These are phyloP conservation scores for Mucor irregularis DNA, from an alignment of 371 early-diverging fungal genomes.

Conservation along the genomic window DNA sequence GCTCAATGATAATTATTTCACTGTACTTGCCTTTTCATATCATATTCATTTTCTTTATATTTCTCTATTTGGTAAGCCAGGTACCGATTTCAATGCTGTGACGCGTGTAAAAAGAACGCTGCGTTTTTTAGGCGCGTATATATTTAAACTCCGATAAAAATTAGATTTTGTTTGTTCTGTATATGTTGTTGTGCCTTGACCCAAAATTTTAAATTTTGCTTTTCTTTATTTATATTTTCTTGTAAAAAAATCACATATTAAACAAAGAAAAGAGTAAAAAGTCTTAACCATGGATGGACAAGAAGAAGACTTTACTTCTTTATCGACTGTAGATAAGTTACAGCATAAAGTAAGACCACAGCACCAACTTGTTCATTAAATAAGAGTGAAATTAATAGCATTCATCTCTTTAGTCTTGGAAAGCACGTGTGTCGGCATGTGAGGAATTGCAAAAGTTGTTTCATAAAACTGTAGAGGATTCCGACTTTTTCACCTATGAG, in stretches of 20 bases:
- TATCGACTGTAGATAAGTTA: conserved; percentile 68
- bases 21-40: no score
- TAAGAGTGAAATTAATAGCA: neutral
- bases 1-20: no score
- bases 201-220: neutral
- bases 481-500: conserved; percentile 72
- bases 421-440: conserved; percentile 89
- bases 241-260: neutral
- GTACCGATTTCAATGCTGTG: neutral
- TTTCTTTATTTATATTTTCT: conserved; percentile 2
- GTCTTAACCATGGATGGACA: conserved; percentile 8
- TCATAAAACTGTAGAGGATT: conserved; percentile 57
- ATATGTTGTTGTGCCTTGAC: neutral
- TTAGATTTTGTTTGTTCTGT: neutral
- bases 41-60: no score
- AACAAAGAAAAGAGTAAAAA: neutral
- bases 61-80: no score
- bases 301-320: conserved; percentile 70
- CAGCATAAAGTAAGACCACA: conserved; percentile 68
- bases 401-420: conserved; percentile 76
- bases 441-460: conserved; percentile 78
- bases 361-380: conserved; percentile 15
- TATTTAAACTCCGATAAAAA: no score
- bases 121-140: no score
- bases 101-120: no score